A percentile compares a stretch with the other conserved stretches of the same genome.
These are phyloP conservation scores for Saussurea involucrata DNA, from an alignment of 129 eudicot species.

Conservation along the genomic window DNA sequence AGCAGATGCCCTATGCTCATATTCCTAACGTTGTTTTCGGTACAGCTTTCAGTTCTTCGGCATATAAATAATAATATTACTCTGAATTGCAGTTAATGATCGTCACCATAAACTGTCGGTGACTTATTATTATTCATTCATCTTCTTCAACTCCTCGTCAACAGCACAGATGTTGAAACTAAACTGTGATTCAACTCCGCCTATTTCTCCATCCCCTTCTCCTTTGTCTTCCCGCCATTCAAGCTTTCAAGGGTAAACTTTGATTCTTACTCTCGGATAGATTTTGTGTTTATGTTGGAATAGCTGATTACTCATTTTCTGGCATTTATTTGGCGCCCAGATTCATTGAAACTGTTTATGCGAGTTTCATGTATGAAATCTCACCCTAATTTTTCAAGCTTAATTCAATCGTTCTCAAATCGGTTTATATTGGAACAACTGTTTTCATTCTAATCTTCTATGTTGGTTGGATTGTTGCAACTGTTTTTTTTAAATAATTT, in stretches of 20 bases:
- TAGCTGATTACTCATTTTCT: not conserved
- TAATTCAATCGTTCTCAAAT: conserved; percentile 3
- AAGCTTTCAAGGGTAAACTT: conserved; percentile 15
- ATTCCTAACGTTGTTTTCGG: conserved; percentile 18
- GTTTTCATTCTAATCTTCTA: not conserved
- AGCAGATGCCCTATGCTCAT: not conserved
- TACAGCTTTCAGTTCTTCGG: conserved; percentile 7
- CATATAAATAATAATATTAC: not conserved
- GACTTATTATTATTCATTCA: not conserved
- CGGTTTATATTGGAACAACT: not conserved
- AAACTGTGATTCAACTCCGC: conserved; percentile 25
- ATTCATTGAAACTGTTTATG: not conserved
- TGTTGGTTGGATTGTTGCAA: not conserved
- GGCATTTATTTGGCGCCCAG: not conserved
- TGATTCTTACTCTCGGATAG: not conserved
- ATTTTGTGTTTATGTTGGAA: not conserved
- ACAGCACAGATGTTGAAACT: conserved; percentile 14
- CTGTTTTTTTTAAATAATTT: not conserved
- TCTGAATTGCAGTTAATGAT: conserved; percentile 17
- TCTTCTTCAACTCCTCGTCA: not conserved
- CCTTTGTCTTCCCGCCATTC: conserved; percentile 24
- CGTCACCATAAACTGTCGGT: conserved; percentile 24
- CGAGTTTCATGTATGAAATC: not conserved
- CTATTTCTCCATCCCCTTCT: conserved; percentile 20
- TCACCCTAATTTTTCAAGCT: not conserved